A percentile compares a stretch with the other conserved stretches of the same genome.
Evolutionary conservation across 805 yeast genomes (phyloP).

Genomic region (Metschnikowia chrysomelidarum): DNA sequence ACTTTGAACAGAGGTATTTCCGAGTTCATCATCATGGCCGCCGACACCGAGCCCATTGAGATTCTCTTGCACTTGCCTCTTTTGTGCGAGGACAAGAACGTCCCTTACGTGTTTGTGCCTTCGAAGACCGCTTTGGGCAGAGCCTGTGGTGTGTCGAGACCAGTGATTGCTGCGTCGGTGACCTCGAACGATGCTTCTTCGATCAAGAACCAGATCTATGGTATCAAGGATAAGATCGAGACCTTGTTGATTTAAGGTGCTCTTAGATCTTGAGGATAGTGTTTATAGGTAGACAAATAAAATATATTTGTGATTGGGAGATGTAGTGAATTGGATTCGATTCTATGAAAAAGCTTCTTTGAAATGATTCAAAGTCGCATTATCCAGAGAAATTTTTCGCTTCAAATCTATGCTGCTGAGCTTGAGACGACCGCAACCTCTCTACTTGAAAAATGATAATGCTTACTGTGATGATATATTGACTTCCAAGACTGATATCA

Average conservation of each 20-base stretch:
- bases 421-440: too few relatives aligned
- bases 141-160: conserved; percentile 99
- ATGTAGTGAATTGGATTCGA: too few relatives aligned
- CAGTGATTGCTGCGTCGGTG: conserved; percentile 97
- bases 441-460: too few relatives aligned
- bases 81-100: conserved; percentile 98
- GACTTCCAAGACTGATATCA: too few relatives aligned
- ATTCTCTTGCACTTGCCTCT: conserved; percentile 95
- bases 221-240: conserved; percentile 98
- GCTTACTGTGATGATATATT: too few relatives aligned
- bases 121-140: conserved; percentile 98
- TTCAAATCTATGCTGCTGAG: too few relatives aligned
- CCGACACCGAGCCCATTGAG: conserved; percentile 99
- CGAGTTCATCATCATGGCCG: conserved; percentile 99
- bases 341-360: too few relatives aligned
- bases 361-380: too few relatives aligned
- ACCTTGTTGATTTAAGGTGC: conserved; percentile 87
- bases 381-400: too few relatives aligned
- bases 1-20: conserved; percentile 99
- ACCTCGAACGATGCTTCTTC: conserved; percentile 98
- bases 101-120: conserved; percentile 98
- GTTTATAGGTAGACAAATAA: too few relatives aligned
- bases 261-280: too few relatives aligned
- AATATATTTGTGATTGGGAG: too few relatives aligned
- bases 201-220: conserved; percentile 94